Conservation (phyloP, 2,329 filamentous ascomycete species). For the Trichoderma sp. region DNA sequence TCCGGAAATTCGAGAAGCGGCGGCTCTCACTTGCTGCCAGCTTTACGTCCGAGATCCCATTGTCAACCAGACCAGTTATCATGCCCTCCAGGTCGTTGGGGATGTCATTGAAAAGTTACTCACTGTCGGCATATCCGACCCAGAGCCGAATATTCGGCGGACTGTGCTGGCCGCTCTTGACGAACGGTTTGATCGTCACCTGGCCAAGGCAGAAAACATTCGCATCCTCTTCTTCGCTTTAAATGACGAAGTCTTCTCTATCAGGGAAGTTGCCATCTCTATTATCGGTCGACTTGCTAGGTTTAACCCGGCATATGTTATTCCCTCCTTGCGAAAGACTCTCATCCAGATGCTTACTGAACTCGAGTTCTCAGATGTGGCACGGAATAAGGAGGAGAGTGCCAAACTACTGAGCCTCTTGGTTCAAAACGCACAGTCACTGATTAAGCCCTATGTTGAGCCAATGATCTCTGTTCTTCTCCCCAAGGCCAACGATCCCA, state of each 20-base stretch:
- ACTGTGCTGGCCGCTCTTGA: constrained; percentile 89
- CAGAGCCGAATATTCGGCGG: constrained; percentile 80
- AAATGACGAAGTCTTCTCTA: constrained; percentile 90
- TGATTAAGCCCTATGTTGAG: constrained; percentile 96
- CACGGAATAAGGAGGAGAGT: constrained; percentile 93
- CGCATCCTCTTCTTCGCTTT: constrained; percentile 91
- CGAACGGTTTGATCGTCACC: constrained; percentile 88
- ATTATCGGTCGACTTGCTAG: constrained; percentile 91
- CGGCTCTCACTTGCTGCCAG: constrained; percentile 95
- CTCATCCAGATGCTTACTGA: constrained; percentile 95
- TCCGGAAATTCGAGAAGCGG: constrained; percentile 86
- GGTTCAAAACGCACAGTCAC: constrained; percentile 84
- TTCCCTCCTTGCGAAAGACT: constrained; percentile 90
- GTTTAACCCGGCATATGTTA: constrained; percentile 95
- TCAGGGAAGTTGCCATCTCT: constrained; percentile 89
- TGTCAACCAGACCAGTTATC: constrained; percentile 94
- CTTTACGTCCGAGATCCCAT: constrained; percentile 96
- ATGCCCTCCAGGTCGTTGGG: constrained; percentile 93
- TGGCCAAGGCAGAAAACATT: constrained; percentile 98
- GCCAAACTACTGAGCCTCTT: constrained; percentile 89
- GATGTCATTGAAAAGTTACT: constrained; percentile 97
- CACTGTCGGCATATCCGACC: constrained; percentile 90
- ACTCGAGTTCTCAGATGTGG: constrained; percentile 91
- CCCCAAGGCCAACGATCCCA: constrained; percentile 83
- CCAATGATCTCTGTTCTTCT: constrained; percentile 94